Evolutionary conservation across 768 basidiomycete genomes (phyloP).

Genomic region (Pisolithus orientalis): DNA sequence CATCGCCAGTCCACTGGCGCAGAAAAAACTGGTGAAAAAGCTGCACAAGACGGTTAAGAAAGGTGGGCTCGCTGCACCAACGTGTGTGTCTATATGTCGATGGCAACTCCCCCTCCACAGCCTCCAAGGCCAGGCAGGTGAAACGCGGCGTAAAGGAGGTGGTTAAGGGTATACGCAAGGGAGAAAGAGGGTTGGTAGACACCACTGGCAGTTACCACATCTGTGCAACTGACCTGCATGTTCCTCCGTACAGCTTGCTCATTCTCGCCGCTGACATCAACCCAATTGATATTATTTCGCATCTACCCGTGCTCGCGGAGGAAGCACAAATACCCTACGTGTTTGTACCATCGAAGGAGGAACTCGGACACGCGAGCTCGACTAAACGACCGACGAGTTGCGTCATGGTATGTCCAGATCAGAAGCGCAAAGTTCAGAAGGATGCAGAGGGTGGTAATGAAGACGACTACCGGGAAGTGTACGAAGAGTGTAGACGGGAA

Average conservation of each 20-base stretch:
- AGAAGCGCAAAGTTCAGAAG: slow-evolving; percentile 68
- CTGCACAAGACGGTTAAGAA: slow-evolving; percentile 93
- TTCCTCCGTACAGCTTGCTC: slow-evolving; percentile 51
- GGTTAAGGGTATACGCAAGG: slow-evolving; percentile 94
- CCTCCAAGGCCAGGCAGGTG: slow-evolving; percentile 90
- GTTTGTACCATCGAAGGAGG: slow-evolving; percentile 89
- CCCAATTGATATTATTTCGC: slow-evolving; percentile 97
- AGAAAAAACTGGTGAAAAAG: slow-evolving; percentile 91
- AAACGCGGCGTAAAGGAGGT: slow-evolving; percentile 99
- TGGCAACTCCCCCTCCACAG: slow-evolving; percentile 32
- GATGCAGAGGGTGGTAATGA: slow-evolving; percentile 59
- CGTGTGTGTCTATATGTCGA: neutral
- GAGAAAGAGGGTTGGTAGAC: slow-evolving; percentile 81
- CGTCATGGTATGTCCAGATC: slow-evolving; percentile 86
- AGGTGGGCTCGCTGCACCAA: slow-evolving; percentile 38
- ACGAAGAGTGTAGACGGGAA: slow-evolving; percentile 82
- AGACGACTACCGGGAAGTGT: slow-evolving; percentile 81
- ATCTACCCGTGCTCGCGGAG: slow-evolving; percentile 90
- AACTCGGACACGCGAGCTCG: slow-evolving; percentile 89
- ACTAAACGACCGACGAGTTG: slow-evolving; percentile 99
- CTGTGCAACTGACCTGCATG: slow-evolving; percentile 2
- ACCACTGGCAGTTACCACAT: neutral
- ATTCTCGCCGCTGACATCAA: slow-evolving; percentile 96
- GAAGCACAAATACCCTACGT: slow-evolving; percentile 89
- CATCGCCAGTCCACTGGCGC: slow-evolving; percentile 90